Base-by-base conservation (phyloP, 352 stramenopile species). In the Globisporangium iwayamae region DNA sequence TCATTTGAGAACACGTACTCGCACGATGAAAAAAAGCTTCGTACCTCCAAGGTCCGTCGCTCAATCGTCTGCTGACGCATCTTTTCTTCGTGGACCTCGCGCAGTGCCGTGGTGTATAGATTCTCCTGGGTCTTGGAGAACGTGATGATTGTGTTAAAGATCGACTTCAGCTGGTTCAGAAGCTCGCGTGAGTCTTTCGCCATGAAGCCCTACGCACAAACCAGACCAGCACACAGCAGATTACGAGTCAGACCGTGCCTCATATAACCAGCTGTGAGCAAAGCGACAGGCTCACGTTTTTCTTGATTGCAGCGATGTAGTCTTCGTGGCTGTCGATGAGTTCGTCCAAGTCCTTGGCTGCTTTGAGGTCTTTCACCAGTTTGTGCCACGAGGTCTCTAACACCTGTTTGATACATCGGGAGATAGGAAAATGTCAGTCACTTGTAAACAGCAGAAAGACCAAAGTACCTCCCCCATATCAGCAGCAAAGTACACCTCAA, bases 241-340 rank as follows among this genome's bases (percentile, higher is more conserved):
- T 34, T 39, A 22, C 0, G 7, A 22, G 18, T 13, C 43, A 28
- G 20, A 50, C 20, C 46, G 1, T 52, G 2, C 13, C 8, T 8
- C 46, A 50, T 22, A n/a, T 11, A 48, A 16, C 30, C 7, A 58
- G 41, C 1, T 22, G 41, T 28, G 22, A 13, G 28, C 6, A 25
- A 4, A 30, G 13, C 3, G 25, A 9, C 20, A 20, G 36, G 50
- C 77, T 46, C 71, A 94, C 87, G 63, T 96, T 95, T 56, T 90
- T 75, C 56, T 95, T 92, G 71, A 97, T 93, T 2, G 93, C 86
- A 22, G 82, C 60, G 38, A 99, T 90, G 69, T 99, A 99, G 4
- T 87, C 73, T 66, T 98, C 87, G 63, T 99, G 97, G 43, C 94
- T 97, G 66, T 87, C 76, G 63, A 99, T 98, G 22, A 99, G 75